Conservation (phyloP, 179 eudicot species). For the Amaranthus tricolor region DNA sequence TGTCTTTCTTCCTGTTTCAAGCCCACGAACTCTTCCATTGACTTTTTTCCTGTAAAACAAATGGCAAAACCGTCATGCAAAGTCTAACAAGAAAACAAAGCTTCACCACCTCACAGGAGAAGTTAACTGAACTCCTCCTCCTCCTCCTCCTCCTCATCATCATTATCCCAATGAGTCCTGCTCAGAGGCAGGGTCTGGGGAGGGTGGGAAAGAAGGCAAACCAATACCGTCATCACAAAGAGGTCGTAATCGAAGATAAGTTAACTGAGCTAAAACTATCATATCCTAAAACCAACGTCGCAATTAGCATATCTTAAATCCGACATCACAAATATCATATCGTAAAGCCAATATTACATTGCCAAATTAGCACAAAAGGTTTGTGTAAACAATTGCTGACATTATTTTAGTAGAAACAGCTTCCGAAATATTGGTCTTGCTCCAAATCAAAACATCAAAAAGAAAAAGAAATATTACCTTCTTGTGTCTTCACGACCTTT, state of each 20-base stretch:
- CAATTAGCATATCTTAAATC: too few species aligned
- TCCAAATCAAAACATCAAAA: neutral
- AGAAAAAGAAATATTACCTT: constrained; percentile 39
- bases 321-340: neutral
- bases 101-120: neutral
- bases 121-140: neutral
- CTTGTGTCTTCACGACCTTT: constrained; percentile 67
- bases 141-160: too few species aligned
- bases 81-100: neutral
- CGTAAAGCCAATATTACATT: neutral
- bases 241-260: too few species aligned
- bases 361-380: neutral
- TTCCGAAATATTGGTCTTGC: neutral
- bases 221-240: too few species aligned
- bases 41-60: constrained; percentile 60
- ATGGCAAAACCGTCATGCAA: constrained; percentile 3
- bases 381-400: neutral
- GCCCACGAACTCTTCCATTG: constrained; percentile 61
- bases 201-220: too few species aligned
- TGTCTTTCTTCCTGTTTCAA: constrained; percentile 52
- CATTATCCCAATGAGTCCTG: too few species aligned
- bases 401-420: neutral
- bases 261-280: too few species aligned
- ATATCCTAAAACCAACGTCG: too few species aligned
- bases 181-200: too few species aligned